These are phyloP conservation scores for Pachysandra terminalis DNA, from an alignment of 164 flowering plant genomes.

Conservation along the genomic window DNA sequence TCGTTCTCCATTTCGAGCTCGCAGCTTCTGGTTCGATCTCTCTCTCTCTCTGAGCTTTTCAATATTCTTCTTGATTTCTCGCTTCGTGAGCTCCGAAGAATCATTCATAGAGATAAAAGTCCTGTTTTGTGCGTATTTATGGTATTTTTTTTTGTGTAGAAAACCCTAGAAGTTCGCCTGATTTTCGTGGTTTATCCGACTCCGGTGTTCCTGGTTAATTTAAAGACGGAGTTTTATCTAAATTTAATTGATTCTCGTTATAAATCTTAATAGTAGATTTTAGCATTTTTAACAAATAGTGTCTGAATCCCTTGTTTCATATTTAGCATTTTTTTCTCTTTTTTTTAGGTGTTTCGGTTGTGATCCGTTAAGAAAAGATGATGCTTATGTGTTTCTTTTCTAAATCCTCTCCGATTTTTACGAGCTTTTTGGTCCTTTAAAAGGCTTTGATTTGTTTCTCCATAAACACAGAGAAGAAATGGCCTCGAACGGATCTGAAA, in stretches of 20 bases:
- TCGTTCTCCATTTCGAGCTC: constrained; percentile 2
- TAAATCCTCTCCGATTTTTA: not conserved
- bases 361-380: too few species aligned
- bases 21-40: constrained; percentile 12
- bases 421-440: not conserved
- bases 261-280: not conserved
- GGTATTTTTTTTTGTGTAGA: too few species aligned
- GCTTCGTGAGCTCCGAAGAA: not conserved
- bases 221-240: not conserved
- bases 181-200: not conserved
- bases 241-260: not conserved
- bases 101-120: not conserved
- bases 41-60: not conserved
- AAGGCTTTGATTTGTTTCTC: not conserved
- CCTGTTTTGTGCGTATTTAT: not conserved
- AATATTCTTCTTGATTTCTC: not conserved
- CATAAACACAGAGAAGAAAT: constrained; percentile 18
- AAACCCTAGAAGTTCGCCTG: too few species aligned
- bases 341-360: not conserved
- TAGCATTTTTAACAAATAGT: not conserved
- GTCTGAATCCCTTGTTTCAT: not conserved
- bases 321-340: not conserved
- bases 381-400: too few species aligned
- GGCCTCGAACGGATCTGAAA: too few species aligned
- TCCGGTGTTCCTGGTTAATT: not conserved